Evolutionary conservation across 2,329 filamentous ascomycete genomes (phyloP), one percentile per base, ranked within the genome.

Genomic region (Dactylellina drechsleri): DNA sequence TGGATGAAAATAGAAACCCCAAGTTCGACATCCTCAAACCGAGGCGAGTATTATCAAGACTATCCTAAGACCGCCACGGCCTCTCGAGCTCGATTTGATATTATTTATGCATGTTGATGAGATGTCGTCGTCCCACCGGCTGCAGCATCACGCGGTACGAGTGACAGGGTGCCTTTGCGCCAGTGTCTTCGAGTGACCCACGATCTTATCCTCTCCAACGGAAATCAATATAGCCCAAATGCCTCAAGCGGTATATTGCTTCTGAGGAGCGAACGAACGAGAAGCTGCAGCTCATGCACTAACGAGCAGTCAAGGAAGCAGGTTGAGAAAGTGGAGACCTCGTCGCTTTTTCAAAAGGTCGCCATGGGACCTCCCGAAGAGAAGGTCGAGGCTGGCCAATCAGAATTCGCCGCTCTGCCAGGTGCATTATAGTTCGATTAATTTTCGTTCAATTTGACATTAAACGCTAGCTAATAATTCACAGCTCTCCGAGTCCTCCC

Each of bases 161-260:
- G 23, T 60, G 60, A 56, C 68, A 66, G 61, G 60, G 68, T 8
- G 31, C 50, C 66, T 53, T 40, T 52, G 50, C 50, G 50, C 41
- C 31, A 10, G 31, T 36, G 31, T 36, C 31, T 36, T 36, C 59
- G 26, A 64, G 43, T 13, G 40, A 56, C 58, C 57, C 59, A 59
- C 67, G 60, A 66, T 61, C 68, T 66, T 73, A 73, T 73, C 68
- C 66, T 56, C 66, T 59, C 68, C 61, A 60, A 57, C 31, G 31
- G 31, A 36, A 10, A 10, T 36, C 31, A 58, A 28, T 41, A 12
- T 56, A 20, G 41, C 4, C 50, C 50, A 66, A 66, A 73, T 60
- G 31, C 61, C 61, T 66, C 61, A 73, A 28, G 52, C 43, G 52
- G 36, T 36, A 50, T 23, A 36, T 36, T 36, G 31, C 31, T 36